Base-by-base conservation (phyloP, 768 basidiomycete species). In the Baorangia bicolor region DNA sequence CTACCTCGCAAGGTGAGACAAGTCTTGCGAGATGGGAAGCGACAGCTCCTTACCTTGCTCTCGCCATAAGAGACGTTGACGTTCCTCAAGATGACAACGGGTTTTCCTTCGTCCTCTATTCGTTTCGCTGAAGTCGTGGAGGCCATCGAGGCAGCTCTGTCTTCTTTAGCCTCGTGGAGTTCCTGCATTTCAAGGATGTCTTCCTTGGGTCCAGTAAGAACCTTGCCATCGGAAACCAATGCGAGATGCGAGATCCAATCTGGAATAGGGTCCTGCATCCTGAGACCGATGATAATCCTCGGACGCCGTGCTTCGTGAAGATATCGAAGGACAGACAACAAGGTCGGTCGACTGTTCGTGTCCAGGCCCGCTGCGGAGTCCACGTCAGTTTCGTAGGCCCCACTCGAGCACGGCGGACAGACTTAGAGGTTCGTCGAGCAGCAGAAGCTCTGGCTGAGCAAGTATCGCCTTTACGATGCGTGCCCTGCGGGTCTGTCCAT, bases 351-450 rank as follows among this genome's bases (percentile, higher is more conserved):
- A 5, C 79, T 85, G 14, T 78, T 60, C 4, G 77, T 74, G 62
- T 95, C 93, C 14, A 95, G 75, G 1, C 94, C 93, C 58, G 93
- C 92, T 94, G 52, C n/a, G 28, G 18, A 51, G 46, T 53, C 49
- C 51, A 23, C 37, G 33, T 38, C 35, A 43, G 45, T 30, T 5
- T 33, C 41, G 23, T 18, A 38, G 37, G 13, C 31, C 5, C 35
- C 41, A 35, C 44, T 56, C 21, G 33, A 41, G 25, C 2, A 45
- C 5, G 39, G 48, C 14, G 5, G 8, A 40, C 86, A 54, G 60
- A 93, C 92, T 92, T 35, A 94, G 76, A 1, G 94, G 95, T 69
- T 98, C 96, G 57, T 97, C 94, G n/a, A 98, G 77, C 8, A 98
- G 71, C 23, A 98, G 67, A 20, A 98, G 67, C 57, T 86, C 80